Conservation (phyloP, 2,329 filamentous ascomycete species). For the Fusarium chuoi region DNA sequence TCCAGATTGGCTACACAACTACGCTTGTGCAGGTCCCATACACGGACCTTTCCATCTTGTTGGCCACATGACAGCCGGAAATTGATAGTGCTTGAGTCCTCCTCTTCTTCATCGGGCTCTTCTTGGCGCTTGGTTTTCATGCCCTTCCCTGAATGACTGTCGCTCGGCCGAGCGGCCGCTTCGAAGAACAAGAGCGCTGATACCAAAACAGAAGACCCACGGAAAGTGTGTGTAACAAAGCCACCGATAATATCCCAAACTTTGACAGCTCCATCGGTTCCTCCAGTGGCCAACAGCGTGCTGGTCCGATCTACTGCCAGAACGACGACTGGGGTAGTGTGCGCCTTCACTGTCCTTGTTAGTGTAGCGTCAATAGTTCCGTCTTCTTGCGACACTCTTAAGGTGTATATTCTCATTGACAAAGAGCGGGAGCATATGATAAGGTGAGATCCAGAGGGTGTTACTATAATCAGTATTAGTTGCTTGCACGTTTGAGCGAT, state of each 20-base stretch:
- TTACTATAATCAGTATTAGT: conserved; percentile 65
- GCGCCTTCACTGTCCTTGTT: conserved; percentile 85
- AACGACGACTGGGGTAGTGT: conserved; percentile 88
- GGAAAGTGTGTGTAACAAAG: conserved; percentile 94
- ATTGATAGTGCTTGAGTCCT: conserved; percentile 58
- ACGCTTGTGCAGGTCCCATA: conserved; percentile 92
- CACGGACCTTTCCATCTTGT: conserved; percentile 90
- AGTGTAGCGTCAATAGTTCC: conserved; percentile 73
- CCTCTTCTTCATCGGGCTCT: conserved; percentile 54
- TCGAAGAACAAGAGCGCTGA: conserved; percentile 95
- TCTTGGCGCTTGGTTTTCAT: conserved; percentile 50
- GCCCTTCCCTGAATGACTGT: conserved; percentile 43
- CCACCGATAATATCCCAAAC: conserved; percentile 95
- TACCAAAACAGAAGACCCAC: conserved; percentile 89
- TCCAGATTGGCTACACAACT: conserved; percentile 82
- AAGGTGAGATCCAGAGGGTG: conserved; percentile 87
- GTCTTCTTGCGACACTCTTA: conserved; percentile 69
- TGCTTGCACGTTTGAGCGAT: background rate
- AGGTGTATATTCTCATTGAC: conserved; percentile 89
- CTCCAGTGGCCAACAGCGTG: conserved; percentile 90
- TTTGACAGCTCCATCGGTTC: conserved; percentile 92
- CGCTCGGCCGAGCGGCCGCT: conserved; percentile 60
- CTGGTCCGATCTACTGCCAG: conserved; percentile 86
- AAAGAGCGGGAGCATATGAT: conserved; percentile 94
- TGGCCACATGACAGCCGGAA: conserved; percentile 90